A percentile compares a stretch with the other conserved stretches of the same genome.
phyloP scores from a whole-genome alignment of 2,329 filamentous ascomycete species.

The Orbilia javanica region DNA sequence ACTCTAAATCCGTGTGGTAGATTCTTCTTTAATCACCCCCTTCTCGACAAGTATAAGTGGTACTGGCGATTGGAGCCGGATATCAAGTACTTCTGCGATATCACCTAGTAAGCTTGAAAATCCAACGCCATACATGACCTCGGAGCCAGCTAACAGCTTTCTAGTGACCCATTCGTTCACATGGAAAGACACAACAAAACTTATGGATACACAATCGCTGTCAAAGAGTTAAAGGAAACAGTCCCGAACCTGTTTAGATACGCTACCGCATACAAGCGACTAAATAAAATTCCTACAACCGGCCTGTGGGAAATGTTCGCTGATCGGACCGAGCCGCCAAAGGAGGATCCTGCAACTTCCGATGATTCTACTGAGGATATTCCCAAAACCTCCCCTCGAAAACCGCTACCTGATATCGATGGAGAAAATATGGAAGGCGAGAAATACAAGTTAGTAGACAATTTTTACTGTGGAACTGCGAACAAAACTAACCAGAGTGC shows the following conservation, averaged over 20 bases:
- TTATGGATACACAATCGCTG: constrained; percentile 97
- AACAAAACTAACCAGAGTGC: constrained; percentile 14
- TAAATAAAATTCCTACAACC: constrained; percentile 88
- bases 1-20: constrained; percentile 65
- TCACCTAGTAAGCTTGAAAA: constrained; percentile 81
- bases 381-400: constrained; percentile 76
- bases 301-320: constrained; percentile 99
- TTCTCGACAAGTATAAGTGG: constrained; percentile 97
- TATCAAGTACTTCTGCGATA: constrained; percentile 99
- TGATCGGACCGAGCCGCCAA: constrained; percentile 75
- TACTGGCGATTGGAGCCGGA: constrained; percentile 99
- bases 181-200: constrained; percentile 97
- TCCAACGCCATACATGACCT: constrained; percentile 11
- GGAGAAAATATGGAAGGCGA: constrained; percentile 96
- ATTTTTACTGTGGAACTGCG: neutral
- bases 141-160: constrained; percentile 63
- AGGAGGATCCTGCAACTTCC: constrained; percentile 70
- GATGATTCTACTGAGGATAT: constrained; percentile 83
- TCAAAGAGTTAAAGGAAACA: constrained; percentile 97
- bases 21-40: constrained; percentile 96
- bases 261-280: constrained; percentile 95
- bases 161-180: constrained; percentile 89
- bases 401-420: constrained; percentile 82
- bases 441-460: constrained; percentile 78
- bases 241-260: constrained; percentile 99